These are phyloP conservation scores for Breynia disticha DNA, from an alignment of 441 rosid species.

Conservation along the genomic window DNA sequence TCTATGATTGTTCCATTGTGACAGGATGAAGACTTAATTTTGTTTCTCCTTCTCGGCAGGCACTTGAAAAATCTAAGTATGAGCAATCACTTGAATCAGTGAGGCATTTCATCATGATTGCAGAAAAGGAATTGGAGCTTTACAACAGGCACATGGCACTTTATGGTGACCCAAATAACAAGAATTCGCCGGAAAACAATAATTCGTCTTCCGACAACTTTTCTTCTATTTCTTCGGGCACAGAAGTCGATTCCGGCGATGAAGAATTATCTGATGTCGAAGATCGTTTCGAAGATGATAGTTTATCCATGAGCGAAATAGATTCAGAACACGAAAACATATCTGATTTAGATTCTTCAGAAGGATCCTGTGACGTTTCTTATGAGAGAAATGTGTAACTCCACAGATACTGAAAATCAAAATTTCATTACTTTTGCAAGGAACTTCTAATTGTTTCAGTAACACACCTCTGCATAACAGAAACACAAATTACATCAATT, in stretches of 20 bases:
- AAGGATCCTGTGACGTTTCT: conserved; percentile 11
- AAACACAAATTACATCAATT: no score
- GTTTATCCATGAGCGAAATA: conserved; percentile 23
- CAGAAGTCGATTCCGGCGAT: conserved; percentile 24
- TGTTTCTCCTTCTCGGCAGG: conserved; percentile 27
- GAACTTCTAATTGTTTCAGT: no score
- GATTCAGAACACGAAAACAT: conserved; percentile 22
- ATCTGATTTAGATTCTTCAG: conserved; percentile 10
- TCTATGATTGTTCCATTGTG: no score
- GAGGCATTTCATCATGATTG: conserved; percentile 59
- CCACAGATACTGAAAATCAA: background rate
- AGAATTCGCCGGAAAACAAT: conserved; percentile 33
- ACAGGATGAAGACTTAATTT: background rate
- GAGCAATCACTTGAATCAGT: conserved; percentile 84
- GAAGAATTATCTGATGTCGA: conserved; percentile 25
- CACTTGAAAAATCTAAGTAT: conserved; percentile 72
- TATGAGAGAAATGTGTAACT: conserved; percentile 3
- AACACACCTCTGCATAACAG: no score
- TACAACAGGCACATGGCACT: conserved; percentile 61
- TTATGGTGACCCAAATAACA: conserved; percentile 47
- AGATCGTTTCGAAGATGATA: conserved; percentile 20
- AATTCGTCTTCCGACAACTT: conserved; percentile 7
- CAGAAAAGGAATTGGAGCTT: conserved; percentile 71
- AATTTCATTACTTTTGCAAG: no score
- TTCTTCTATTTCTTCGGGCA: conserved; percentile 21